Percentiles rank a stretch among this genome's conserved stretches.
phyloP scores from a whole-genome alignment of 306 rosid genomes.

The Arachis hypogaea region DNA sequence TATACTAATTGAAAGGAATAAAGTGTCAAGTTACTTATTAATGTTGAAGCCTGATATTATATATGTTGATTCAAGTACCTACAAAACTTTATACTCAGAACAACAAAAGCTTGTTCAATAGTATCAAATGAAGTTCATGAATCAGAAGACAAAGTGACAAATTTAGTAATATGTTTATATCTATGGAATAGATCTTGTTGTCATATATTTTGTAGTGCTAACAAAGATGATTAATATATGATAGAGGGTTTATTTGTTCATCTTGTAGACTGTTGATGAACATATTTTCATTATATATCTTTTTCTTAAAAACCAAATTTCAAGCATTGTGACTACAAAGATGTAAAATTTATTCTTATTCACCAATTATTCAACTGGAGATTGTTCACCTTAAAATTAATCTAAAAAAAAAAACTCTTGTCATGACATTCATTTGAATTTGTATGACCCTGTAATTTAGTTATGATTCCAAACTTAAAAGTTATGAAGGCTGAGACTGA shows the following conservation, averaged over 20 bases:
- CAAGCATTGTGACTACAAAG: not conserved
- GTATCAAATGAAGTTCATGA: not conserved
- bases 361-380: not conserved
- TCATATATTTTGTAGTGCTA: not conserved
- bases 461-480: not conserved
- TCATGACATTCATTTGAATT: conserved; percentile 2
- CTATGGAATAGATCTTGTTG: conserved; percentile 1
- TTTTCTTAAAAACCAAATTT: not conserved
- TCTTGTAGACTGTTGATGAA: not conserved
- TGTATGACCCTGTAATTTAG: conserved; percentile 6
- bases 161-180: not conserved
- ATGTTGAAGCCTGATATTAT: conserved; percentile 11
- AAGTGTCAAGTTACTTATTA: not conserved
- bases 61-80: not conserved
- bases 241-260: conserved; percentile 9
- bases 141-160: not conserved
- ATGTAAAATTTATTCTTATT: conserved; percentile 7
- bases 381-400: not conserved
- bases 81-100: not conserved
- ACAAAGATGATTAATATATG: not conserved
- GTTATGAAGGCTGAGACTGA: not conserved
- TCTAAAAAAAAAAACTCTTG: not conserved
- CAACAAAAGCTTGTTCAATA: conserved; percentile 2
- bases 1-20: not conserved
- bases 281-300: not conserved